phyloP scores from a whole-genome alignment of 495 filamentous ascomycete genomes.

The Hypoxylon subgilvum region DNA sequence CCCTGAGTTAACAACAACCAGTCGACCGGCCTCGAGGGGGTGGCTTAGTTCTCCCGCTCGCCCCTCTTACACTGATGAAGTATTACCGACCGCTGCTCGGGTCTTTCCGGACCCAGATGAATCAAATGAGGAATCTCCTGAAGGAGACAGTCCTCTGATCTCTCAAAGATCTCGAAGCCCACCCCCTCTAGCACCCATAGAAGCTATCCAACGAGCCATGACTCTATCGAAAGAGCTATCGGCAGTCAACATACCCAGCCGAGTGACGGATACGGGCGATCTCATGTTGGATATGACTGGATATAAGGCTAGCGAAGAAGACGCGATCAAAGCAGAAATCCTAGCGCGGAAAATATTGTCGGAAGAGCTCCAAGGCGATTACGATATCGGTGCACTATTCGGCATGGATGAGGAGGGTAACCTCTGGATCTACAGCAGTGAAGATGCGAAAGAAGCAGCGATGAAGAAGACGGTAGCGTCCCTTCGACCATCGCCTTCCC shows the following conservation, averaged over 20 bases:
- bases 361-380: constrained; percentile 91
- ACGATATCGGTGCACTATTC: constrained; percentile 94
- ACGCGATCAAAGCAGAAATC: constrained; percentile 86
- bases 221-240: constrained; percentile 86
- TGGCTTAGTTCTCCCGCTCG: constrained; percentile 46
- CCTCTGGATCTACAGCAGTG: constrained; percentile 97
- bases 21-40: constrained; percentile 51
- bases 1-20: constrained; percentile 56
- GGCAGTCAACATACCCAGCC: constrained; percentile 86
- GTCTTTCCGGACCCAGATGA: constrained; percentile 56
- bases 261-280: constrained; percentile 91
- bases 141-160: constrained; percentile 43
- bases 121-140: constrained; percentile 41
- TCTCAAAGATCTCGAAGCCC: constrained; percentile 73
- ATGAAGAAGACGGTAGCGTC: constrained; percentile 55
- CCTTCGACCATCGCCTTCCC: constrained; percentile 54
- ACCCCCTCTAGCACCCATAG: constrained; percentile 72
- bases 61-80: constrained; percentile 54
- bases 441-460: constrained; percentile 87
- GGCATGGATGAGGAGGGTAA: constrained; percentile 95
- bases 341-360: constrained; percentile 94
- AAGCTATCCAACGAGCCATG: constrained; percentile 82
- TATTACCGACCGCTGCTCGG: constrained; percentile 45
- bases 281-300: constrained; percentile 98
- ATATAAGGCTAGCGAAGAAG: constrained; percentile 91